Conservation (phyloP, 2,329 filamentous ascomycete species). For the Cordyceps cicadae region DNA sequence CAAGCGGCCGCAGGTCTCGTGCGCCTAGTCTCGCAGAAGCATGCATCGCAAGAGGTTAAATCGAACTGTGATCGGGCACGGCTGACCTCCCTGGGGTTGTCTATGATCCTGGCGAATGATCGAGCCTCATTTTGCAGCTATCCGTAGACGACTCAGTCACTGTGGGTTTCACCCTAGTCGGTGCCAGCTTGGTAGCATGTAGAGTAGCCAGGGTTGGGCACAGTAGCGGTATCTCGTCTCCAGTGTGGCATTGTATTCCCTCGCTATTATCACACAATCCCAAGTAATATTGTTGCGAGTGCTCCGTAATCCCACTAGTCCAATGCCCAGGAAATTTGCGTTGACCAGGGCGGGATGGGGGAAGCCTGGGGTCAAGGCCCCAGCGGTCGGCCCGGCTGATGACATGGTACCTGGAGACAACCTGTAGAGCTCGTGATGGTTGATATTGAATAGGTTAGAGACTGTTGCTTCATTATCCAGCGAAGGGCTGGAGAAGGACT, state of each 20-base stretch:
- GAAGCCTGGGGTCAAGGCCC: conserved; percentile 4
- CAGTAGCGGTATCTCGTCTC: neutral
- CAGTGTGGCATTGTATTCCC: too few relatives aligned
- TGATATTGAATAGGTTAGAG: neutral
- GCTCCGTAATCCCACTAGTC: conserved; percentile 6
- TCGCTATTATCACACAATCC: neutral
- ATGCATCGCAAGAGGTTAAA: neutral
- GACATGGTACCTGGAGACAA: neutral
- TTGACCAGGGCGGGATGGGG: neutral
- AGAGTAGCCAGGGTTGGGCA: conserved; percentile 1
- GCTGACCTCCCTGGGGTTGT: conserved; percentile 1
- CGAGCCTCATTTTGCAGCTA: conserved; percentile 8
- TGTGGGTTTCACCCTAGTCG: conserved; percentile 7
- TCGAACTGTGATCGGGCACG: conserved; percentile 3
- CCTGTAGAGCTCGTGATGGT: neutral
- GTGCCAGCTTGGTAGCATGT: conserved; percentile 5
- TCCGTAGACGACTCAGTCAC: neutral
- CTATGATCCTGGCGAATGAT: conserved; percentile 7
- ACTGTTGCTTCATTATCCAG: neutral
- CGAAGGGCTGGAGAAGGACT: neutral
- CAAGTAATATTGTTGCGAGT: conserved; percentile 3
- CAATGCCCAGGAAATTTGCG: conserved; percentile 6
- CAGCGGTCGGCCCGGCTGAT: neutral
- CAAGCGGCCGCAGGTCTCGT: conserved; percentile 3
- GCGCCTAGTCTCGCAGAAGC: neutral